Percentiles rank a stretch among this genome's conserved stretches.
Conservation (phyloP, 305 asterid species). For the Stenogyne calaminthoides region DNA sequence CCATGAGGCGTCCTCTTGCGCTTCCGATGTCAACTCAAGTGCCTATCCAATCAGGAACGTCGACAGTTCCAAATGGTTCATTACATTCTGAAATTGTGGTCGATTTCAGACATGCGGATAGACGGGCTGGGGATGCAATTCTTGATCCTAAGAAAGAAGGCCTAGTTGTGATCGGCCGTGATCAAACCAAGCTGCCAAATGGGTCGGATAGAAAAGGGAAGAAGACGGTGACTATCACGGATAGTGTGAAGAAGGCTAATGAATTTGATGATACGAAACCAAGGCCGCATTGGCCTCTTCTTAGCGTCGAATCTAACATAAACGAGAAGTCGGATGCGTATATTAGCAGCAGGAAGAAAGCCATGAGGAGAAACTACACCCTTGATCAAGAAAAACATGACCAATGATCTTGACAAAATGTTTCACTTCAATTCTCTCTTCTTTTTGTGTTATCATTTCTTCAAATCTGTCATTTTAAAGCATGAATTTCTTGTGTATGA, state of each 20-base stretch:
- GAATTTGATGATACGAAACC: slow-evolving; percentile 19
- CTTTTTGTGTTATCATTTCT: background rate
- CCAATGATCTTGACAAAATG: slow-evolving; percentile 14
- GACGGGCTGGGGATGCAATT: background rate
- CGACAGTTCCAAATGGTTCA: slow-evolving; percentile 26
- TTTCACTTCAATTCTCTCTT: background rate
- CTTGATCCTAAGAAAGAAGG: slow-evolving; percentile 29
- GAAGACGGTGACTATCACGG: slow-evolving; percentile 23
- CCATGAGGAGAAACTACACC: slow-evolving; percentile 42
- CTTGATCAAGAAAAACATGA: slow-evolving; percentile 18
- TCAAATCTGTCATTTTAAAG: too few species aligned
- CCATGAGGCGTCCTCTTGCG: slow-evolving; percentile 20
- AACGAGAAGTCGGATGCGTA: slow-evolving; percentile 57
- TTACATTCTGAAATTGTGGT: slow-evolving; percentile 41
- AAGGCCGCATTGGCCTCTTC: slow-evolving; percentile 28
- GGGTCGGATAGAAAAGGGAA: background rate
- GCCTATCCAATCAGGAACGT: slow-evolving; percentile 30
- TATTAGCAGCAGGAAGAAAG: slow-evolving; percentile 55
- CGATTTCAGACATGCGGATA: slow-evolving; percentile 44
- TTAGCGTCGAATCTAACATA: slow-evolving; percentile 46
- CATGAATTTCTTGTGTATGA: too few species aligned
- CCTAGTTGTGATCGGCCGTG: slow-evolving; percentile 4
- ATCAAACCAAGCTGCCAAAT: slow-evolving; percentile 3
- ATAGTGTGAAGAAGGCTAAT: slow-evolving; percentile 26
- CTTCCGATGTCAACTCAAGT: slow-evolving; percentile 30